Evolutionary conservation across 1,284 basidiomycete species (phyloP).

Genomic region (Sanghuangporus sanghuang): DNA sequence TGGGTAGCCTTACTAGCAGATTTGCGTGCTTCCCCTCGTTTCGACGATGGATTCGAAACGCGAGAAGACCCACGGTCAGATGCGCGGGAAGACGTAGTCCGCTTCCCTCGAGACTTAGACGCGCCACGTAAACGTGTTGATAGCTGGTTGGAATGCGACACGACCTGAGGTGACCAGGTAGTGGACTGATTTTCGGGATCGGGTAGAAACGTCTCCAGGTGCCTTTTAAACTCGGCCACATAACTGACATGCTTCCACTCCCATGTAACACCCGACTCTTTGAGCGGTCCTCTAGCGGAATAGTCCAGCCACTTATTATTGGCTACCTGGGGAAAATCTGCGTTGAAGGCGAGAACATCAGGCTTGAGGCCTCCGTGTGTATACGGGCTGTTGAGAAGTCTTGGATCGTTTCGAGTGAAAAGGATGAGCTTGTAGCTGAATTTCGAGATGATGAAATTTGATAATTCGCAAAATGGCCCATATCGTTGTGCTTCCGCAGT

Average conservation of each 20-base stretch:
- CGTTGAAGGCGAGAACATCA: not conserved
- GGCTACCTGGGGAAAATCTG: not conserved
- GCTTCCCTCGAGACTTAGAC: too few relatives aligned
- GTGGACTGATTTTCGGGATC: not conserved
- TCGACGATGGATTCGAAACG: too few relatives aligned
- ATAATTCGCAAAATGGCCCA: not conserved
- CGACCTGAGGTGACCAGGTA: too few relatives aligned
- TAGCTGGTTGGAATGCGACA: too few relatives aligned
- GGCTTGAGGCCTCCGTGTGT: not conserved
- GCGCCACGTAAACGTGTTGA: too few relatives aligned
- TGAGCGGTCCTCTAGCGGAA: too few relatives aligned
- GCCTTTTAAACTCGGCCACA: not conserved
- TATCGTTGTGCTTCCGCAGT: not conserved
- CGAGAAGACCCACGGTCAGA: too few relatives aligned
- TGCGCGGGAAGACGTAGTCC: too few relatives aligned
- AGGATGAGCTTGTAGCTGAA: not conserved
- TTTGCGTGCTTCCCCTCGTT: too few relatives aligned
- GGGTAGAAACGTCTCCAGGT: not conserved
- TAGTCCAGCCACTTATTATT: not conserved
- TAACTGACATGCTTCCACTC: not conserved
- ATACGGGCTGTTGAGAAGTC: not conserved
- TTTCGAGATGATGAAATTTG: not conserved
- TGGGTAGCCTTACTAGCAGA: too few relatives aligned
- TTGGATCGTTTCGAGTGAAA: not conserved
- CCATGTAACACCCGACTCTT: not conserved